Conservation (phyloP, 2,329 filamentous ascomycete species). For the Rosellinia necatrix region DNA sequence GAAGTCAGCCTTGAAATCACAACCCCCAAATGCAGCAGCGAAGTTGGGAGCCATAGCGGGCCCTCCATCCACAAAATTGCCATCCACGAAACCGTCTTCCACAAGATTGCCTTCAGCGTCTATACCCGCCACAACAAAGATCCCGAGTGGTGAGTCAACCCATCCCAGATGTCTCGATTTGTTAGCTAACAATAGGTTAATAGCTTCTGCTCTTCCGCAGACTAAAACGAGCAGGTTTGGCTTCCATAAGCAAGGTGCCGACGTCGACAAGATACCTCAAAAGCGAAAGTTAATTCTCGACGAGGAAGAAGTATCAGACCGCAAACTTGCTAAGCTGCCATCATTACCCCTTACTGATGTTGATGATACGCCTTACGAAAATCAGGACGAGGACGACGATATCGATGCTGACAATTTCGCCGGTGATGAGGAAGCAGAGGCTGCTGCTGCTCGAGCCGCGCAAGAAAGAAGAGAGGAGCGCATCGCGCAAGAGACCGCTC, state of each 20-base stretch:
- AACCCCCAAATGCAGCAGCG: conserved; percentile 58
- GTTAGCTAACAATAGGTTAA: conserved; percentile 32
- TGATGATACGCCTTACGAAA: conserved; percentile 63
- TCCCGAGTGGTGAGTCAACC: conserved; percentile 43
- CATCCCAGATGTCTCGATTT: neutral
- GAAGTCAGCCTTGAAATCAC: conserved; percentile 66
- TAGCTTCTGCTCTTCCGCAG: conserved; percentile 64
- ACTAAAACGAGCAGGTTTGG: conserved; percentile 85
- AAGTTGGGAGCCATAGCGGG: conserved; percentile 55
- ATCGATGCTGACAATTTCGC: conserved; percentile 78
- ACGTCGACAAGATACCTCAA: conserved; percentile 67
- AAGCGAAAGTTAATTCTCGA: conserved; percentile 83
- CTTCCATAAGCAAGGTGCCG: conserved; percentile 69
- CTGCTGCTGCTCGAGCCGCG: conserved; percentile 81
- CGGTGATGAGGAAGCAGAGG: conserved; percentile 84
- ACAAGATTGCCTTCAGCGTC: too few relatives aligned
- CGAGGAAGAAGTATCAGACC: conserved; percentile 83
- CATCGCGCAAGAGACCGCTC: conserved; percentile 55
- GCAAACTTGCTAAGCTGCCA: conserved; percentile 90
- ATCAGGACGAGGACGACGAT: conserved; percentile 66
- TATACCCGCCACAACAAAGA: conserved; percentile 35
- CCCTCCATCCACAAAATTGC: conserved; percentile 43
- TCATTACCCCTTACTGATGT: conserved; percentile 70
- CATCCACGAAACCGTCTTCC: conserved; percentile 3
- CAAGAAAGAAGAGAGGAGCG: conserved; percentile 82